Conservation (phyloP, 2,329 filamentous ascomycete genomes). For the Colletotrichum musae region DNA sequence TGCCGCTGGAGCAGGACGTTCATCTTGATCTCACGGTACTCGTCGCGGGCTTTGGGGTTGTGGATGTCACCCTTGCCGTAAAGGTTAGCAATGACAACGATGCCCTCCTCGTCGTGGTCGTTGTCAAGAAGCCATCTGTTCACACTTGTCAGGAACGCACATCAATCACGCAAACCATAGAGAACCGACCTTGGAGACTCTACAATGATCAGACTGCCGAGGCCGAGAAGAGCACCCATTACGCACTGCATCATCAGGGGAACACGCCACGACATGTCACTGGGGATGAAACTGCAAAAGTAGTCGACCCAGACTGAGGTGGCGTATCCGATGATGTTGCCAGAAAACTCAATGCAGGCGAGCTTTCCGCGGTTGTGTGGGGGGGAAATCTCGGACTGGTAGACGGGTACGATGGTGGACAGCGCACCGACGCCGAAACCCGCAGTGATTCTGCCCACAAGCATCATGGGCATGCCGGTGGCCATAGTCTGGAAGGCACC, state of each 20-base stretch:
- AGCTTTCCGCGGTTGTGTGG: slow-evolving; percentile 96
- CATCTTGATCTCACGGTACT: slow-evolving; percentile 99
- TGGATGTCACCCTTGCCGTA: slow-evolving; percentile 97
- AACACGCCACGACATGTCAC: slow-evolving; percentile 89
- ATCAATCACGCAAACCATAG: slow-evolving; percentile 13
- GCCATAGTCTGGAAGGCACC: slow-evolving; percentile 89
- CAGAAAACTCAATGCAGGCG: slow-evolving; percentile 97
- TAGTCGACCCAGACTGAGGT: slow-evolving; percentile 99
- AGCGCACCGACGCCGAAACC: slow-evolving; percentile 90
- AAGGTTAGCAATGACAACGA: slow-evolving; percentile 97
- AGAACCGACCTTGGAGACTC: slow-evolving; percentile 88
- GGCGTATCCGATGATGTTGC: slow-evolving; percentile 96
- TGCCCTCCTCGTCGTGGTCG: slow-evolving; percentile 97
- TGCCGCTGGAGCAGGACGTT: slow-evolving; percentile 92
- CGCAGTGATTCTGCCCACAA: slow-evolving; percentile 84
- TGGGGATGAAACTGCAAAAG: slow-evolving; percentile 91
- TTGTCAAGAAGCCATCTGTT: slow-evolving; percentile 95
- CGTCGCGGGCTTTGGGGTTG: slow-evolving; percentile 90
- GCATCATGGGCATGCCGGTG: slow-evolving; percentile 90
- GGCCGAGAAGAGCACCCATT: slow-evolving; percentile 88
- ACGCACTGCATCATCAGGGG: slow-evolving; percentile 93
- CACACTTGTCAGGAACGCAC: slow-evolving; percentile 18
- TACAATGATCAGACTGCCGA: slow-evolving; percentile 93
- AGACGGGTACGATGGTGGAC: slow-evolving; percentile 93
- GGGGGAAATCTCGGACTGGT: slow-evolving; percentile 95